A percentile compares a stretch with the other conserved stretches of the same genome.
Conservation (phyloP, 305 asterid species). For the Rubia tinctorum region DNA sequence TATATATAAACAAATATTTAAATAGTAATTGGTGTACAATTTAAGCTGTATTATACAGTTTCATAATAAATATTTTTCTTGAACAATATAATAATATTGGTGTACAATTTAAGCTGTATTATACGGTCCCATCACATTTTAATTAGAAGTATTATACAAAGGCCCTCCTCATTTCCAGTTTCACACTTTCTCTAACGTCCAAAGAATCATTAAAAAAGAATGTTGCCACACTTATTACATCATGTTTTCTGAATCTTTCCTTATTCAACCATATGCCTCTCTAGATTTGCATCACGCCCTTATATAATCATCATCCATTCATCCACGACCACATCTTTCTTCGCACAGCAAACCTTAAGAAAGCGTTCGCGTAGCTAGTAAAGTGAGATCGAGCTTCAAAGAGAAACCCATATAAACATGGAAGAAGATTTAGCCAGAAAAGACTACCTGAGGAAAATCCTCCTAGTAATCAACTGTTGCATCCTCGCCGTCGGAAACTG, state of each 20-base stretch:
- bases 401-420: too few relatives aligned
- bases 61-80: too few relatives aligned
- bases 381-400: neutral
- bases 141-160: too few relatives aligned
- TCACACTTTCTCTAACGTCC: neutral
- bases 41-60: too few relatives aligned
- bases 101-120: too few relatives aligned
- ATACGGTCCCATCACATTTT: too few relatives aligned
- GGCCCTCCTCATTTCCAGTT: neutral
- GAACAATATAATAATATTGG: too few relatives aligned
- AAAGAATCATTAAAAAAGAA: neutral
- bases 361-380: too few relatives aligned
- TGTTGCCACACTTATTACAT: neutral
- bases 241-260: neutral
- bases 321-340: too few relatives aligned
- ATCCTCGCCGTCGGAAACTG: slow-evolving; percentile 10
- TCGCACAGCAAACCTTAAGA: too few relatives aligned
- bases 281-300: neutral
- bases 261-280: neutral
- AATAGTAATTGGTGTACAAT: too few relatives aligned
- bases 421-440: neutral
- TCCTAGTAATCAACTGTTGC: slow-evolving; percentile 6
- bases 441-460: neutral
- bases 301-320: neutral
- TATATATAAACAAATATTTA: too few relatives aligned